Conservation (phyloP, 495 filamentous ascomycete genomes). For the Xylaria telfairii region DNA sequence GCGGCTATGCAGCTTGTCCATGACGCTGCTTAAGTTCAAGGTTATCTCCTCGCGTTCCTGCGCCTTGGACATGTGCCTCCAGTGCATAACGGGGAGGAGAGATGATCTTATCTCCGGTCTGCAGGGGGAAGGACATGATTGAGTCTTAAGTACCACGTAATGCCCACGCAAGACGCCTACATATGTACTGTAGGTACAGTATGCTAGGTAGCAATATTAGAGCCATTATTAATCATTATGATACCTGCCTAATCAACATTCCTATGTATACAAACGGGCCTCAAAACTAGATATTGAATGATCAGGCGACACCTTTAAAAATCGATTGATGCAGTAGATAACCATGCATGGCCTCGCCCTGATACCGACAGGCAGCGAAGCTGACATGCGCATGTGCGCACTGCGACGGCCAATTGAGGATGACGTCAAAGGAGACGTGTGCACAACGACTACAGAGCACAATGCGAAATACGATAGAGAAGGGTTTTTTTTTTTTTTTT, state of each 20-base stretch:
- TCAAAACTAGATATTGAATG: neutral
- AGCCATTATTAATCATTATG: neutral
- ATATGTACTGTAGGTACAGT: too few species aligned
- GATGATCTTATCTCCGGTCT: conserved; percentile 13
- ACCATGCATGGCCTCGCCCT: neutral
- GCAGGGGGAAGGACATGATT: neutral
- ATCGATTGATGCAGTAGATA: conserved; percentile 4
- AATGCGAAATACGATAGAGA: conserved; percentile 6
- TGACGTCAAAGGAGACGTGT: neutral
- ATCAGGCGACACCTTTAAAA: neutral
- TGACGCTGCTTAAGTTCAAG: neutral
- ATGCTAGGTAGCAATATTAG: neutral
- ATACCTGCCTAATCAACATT: conserved; percentile 4
- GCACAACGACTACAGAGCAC: neutral
- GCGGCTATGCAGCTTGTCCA: neutral
- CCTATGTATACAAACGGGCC: neutral
- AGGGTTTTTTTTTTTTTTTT: neutral
- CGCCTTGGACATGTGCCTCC: neutral
- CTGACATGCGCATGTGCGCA: conserved; percentile 7
- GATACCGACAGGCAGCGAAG: neutral
- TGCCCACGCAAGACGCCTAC: conserved; percentile 14
- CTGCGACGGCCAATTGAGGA: neutral
- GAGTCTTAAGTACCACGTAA: conserved; percentile 8
- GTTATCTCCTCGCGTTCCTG: neutral
- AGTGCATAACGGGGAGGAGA: neutral